These are phyloP conservation scores for Hyaloscypha bicolor DNA, from an alignment of 495 filamentous ascomycete genomes.

Conservation along the genomic window DNA sequence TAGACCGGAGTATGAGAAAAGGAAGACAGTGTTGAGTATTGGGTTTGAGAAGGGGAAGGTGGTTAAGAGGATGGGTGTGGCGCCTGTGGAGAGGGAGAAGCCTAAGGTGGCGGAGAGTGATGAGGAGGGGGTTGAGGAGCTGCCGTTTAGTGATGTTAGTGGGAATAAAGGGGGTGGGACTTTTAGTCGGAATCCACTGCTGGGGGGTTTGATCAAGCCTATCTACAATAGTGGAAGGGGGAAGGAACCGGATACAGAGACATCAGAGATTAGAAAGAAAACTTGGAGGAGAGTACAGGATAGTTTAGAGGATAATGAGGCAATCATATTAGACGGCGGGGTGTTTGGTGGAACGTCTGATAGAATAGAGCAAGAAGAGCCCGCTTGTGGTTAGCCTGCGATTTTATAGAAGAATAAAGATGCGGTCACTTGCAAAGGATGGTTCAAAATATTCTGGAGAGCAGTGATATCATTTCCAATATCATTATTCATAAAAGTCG, in stretches of 20 bases:
- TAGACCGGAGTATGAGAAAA: constrained; percentile 91
- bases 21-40: constrained; percentile 81
- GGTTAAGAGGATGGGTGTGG: constrained; percentile 65
- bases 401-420: not conserved
- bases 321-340: constrained; percentile 88
- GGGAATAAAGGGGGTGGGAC: constrained; percentile 52
- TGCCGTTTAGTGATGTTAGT: constrained; percentile 31
- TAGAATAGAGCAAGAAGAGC: constrained; percentile 47
- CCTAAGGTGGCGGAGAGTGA: constrained; percentile 51
- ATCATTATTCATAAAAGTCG: constrained; percentile 13
- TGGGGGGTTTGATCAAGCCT: constrained; percentile 79
- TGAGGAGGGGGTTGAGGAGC: constrained; percentile 33
- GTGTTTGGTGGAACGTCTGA: constrained; percentile 53
- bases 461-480: constrained; percentile 7
- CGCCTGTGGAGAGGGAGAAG: constrained; percentile 51
- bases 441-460: not conserved
- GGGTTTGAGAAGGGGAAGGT: constrained; percentile 80
- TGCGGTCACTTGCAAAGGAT: not conserved
- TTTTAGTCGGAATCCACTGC: constrained; percentile 83
- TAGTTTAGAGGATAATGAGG: constrained; percentile 86
- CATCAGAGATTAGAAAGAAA: constrained; percentile 43
- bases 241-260: constrained; percentile 18
- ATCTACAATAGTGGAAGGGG: constrained; percentile 56
- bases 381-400: constrained; percentile 42
- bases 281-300: constrained; percentile 92